A percentile compares a stretch with the other conserved stretches of the same genome.
Evolutionary conservation across 1,284 basidiomycete species (phyloP).

Genomic region (Hypsizygus ulmarius): DNA sequence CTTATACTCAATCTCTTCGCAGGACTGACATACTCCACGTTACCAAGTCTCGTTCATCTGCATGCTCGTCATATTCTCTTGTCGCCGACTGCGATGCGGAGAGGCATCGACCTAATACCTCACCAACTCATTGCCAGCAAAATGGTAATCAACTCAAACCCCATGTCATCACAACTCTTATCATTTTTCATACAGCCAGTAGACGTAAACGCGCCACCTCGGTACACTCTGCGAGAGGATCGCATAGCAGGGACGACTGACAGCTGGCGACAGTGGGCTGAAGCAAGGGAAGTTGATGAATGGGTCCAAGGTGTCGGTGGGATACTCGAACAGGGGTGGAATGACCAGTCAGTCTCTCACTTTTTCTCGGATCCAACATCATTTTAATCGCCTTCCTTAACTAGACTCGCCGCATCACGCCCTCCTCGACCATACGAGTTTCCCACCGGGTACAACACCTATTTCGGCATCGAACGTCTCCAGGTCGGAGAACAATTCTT

Average conservation of each 20-base stretch:
- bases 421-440: constrained; percentile 85
- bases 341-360: constrained; percentile 64
- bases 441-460: constrained; percentile 89
- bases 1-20: background rate
- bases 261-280: constrained; percentile 82
- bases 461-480: constrained; percentile 83
- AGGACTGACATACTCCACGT: constrained; percentile 70
- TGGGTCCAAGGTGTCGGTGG: constrained; percentile 91
- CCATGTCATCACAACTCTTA: constrained; percentile 1
- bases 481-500: constrained; percentile 90
- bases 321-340: constrained; percentile 84
- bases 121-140: constrained; percentile 89
- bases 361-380: constrained; percentile 1
- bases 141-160: constrained; percentile 40
- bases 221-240: constrained; percentile 72
- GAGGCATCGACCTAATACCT: constrained; percentile 64
- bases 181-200: constrained; percentile 49
- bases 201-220: constrained; percentile 56
- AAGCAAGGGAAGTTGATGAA: constrained; percentile 85
- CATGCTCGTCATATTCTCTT: constrained; percentile 67
- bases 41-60: constrained; percentile 77
- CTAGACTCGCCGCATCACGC: constrained; percentile 52
- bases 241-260: constrained; percentile 71
- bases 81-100: constrained; percentile 45
- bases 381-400: constrained; percentile 7